Base-by-base conservation (phyloP, 2,329 filamentous ascomycete genomes). In the Purpureocillium takamizusanense region DNA sequence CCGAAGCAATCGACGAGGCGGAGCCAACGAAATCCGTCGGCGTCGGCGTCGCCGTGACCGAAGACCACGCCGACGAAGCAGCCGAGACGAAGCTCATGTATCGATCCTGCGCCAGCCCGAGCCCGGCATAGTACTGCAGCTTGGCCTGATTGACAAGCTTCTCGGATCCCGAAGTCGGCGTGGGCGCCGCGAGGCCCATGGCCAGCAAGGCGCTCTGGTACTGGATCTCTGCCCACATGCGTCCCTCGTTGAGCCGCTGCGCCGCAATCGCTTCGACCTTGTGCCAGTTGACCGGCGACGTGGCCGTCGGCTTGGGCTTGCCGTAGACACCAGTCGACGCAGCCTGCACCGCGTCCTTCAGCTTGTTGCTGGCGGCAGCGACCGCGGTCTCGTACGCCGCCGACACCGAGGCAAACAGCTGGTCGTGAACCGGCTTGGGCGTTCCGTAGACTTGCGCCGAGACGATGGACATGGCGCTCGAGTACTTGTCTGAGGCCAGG, bases 101-200 rank as follows among this genome's bases (percentile, higher is more conserved):
- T 29, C 81, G 77, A 32, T 80, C 85, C 51, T 94, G 83, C 1
- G 87, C 86, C 33, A 86, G 59, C 21, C 86, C 86, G 17, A 92
- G 60, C 10, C 81, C 85, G 46, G 86, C 82, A 49, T 87, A 89
- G 59, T 90, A 90, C 52, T 78, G 74, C 48, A 72, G 62, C 48
- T 70, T 74, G 33, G 74, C 82, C 65, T 70, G 80, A 54, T 68
- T 76, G 54, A 65, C 76, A 62, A 69, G 74, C 67, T 62, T 81
- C 59, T 64, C 81, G 43, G 58, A 72, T 57, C 62, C 51, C 0
- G 69, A 63, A 46, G 61, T 77, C 3, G 59, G 52, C 0, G 58
- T 61, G 46, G 56, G 69, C 1, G 81, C 78, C 2, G 78, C 70
- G n/a, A 67, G 58, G 15, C 80, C 76, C 31, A 83, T 66, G 21